Conservation (phyloP, 1,284 basidiomycete species). For the Anthracocystis walkeri region DNA sequence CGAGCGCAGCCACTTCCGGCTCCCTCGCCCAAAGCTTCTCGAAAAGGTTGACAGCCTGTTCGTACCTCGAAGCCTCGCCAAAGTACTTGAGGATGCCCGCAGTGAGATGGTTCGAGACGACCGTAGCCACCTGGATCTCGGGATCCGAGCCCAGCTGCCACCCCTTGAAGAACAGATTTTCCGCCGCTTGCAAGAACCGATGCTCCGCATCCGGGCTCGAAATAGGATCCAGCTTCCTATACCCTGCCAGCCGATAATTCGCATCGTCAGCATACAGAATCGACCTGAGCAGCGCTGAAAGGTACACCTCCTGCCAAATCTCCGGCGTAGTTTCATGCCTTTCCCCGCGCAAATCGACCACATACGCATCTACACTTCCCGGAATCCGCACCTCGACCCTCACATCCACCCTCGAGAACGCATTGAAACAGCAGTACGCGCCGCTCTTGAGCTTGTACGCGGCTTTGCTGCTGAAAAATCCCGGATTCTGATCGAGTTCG, state of each 20-base stretch:
- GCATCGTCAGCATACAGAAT: conserved; percentile 96
- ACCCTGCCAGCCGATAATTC: conserved; percentile 89
- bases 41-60: conserved; percentile 92
- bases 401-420: conserved; percentile 95
- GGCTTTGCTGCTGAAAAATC: conserved; percentile 82
- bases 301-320: conserved; percentile 96
- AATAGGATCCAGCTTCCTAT: conserved; percentile 95
- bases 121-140: conserved; percentile 96
- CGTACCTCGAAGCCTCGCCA: conserved; percentile 85
- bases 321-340: conserved; percentile 90
- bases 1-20: conserved; percentile 87
- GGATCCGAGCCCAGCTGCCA: conserved; percentile 99
- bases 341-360: conserved; percentile 93
- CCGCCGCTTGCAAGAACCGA: conserved; percentile 89
- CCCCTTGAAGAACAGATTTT: conserved; percentile 90
- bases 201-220: conserved; percentile 87
- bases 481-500: conserved; percentile 87
- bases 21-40: conserved; percentile 88
- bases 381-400: conserved; percentile 98
- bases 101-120: conserved; percentile 96
- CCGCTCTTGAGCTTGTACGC: conserved; percentile 94
- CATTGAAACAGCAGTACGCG: conserved; percentile 98
- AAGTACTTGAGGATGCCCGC: conserved; percentile 97
- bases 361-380: conserved; percentile 93
- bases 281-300: conserved; percentile 89